Percentiles rank a stretch among this genome's conserved stretches.
Conservation (phyloP, 73 alveolate genomes). For the Paramecium bursaria region DNA sequence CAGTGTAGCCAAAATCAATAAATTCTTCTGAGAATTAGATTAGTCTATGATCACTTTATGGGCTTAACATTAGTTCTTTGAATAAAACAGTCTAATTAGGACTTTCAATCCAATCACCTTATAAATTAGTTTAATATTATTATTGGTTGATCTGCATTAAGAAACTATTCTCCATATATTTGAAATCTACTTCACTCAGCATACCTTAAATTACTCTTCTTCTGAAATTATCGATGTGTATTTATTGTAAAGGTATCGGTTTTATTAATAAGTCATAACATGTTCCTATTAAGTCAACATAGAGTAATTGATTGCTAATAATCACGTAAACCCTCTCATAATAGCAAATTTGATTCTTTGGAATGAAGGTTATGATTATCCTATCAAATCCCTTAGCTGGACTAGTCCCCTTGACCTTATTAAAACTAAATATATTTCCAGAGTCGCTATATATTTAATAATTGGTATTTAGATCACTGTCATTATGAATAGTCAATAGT, state of each 20-base stretch:
- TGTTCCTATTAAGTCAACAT: conserved; percentile 95
- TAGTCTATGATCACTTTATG: conserved; percentile 73
- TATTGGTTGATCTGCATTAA: conserved; percentile 44
- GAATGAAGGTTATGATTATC: conserved; percentile 92
- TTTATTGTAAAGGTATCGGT: conserved; percentile 94
- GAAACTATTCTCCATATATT: conserved; percentile 68
- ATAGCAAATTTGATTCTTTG: conserved; percentile 89
- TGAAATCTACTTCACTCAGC: conserved; percentile 74
- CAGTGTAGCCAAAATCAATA: conserved; percentile 82
- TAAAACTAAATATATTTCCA: conserved; percentile 86
- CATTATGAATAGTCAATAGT: conserved; percentile 92
- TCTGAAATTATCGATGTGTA: conserved; percentile 93
- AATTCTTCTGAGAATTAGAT: conserved; percentile 76
- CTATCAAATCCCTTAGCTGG: conserved; percentile 87
- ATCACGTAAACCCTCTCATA: conserved; percentile 94
- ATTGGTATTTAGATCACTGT: conserved; percentile 91
- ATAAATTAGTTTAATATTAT: conserved; percentile 41
- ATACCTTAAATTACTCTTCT: conserved; percentile 93
- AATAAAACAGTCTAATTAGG: conserved; percentile 91
- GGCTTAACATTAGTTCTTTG: conserved; percentile 85
- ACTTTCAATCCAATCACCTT: conserved; percentile 77
- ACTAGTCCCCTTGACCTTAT: conserved; percentile 88
- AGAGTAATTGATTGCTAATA: conserved; percentile 89
- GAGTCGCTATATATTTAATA: conserved; percentile 87
- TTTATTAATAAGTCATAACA: conserved; percentile 94